Base-by-base conservation (phyloP, 345 rosid genomes). In the Eucalyptus globulus region DNA sequence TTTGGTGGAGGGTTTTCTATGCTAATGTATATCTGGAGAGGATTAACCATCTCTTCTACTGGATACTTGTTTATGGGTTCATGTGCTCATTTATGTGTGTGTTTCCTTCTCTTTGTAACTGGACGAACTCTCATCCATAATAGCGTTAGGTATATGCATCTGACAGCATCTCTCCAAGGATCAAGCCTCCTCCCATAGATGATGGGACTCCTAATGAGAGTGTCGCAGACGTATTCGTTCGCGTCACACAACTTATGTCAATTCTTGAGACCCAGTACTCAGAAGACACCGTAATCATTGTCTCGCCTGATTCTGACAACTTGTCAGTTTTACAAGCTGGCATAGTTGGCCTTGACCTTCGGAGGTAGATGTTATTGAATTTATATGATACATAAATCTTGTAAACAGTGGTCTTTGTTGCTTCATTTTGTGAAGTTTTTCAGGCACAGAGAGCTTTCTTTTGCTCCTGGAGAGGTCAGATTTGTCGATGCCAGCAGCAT, bases 161-260 rank as follows among this genome's bases (percentile, higher is more conserved):
- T 15, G 99, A 97, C 93, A 92, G 95, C 31, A 91, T 96, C 88
- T 96, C 99, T 6, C 91, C 96, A 80, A 94, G 94, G 91, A 95
- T 93, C 91, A 97, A 93, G 90, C 99, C 99, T 50, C 99, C 99
- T 88, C 99, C 98, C 14, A 96, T 92, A 49, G 95, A 94, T 44
- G 99, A 97, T 47, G 98, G 99, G 88, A 97, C 99, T n/a, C 99
- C 98, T 14, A 97, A 96, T 83, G 99, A 96, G 92, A 97, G 99
- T 86, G 97, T 95, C 11, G 86, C 95, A 9, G 99, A 96, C 87
- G 99, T 97, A n/a, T 96, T 97, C 8, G 99, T 96, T 87, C 99
- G 99, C 12, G 93, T 96, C 56, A 97, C 97, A 31, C 97, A 97
- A 88, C 96, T 97, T 65, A 97, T 97, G 99, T 96, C 99, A 14